phyloP scores from a whole-genome alignment of 208 protist species.

The Leptomonas seymouri region DNA sequence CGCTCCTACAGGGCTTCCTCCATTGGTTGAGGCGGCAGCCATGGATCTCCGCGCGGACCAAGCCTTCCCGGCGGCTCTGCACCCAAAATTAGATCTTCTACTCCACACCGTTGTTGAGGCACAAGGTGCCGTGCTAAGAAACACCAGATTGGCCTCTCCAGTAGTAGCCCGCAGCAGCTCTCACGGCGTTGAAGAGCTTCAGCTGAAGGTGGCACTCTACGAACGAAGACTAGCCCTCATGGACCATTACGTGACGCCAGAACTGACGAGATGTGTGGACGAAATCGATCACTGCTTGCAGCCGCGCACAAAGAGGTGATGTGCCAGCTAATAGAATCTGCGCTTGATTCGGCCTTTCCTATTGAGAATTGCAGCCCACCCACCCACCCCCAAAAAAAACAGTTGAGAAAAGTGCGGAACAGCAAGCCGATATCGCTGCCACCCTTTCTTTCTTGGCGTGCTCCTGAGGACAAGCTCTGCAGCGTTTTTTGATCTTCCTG shows the following conservation, averaged over 20 bases:
- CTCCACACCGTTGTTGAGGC: neutral
- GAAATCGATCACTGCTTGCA: slow-evolving; percentile 29
- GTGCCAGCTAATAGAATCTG: no score
- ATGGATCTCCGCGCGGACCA: neutral
- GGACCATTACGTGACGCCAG: slow-evolving; percentile 41
- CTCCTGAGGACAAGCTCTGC: no score
- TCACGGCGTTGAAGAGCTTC: slow-evolving; percentile 29
- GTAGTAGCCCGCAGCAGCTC: slow-evolving; percentile 22
- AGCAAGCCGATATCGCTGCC: neutral
- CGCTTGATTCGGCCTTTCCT: no score
- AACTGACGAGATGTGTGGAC: slow-evolving; percentile 30
- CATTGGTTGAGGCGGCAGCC: neutral
- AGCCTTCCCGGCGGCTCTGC: neutral
- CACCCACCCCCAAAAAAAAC: no score
- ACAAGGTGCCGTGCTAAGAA: no score
- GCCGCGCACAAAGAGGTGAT: neutral
- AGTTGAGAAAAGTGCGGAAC: no score
- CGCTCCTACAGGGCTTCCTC: neutral
- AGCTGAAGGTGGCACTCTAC: slow-evolving; percentile 32
- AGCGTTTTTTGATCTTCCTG: neutral
- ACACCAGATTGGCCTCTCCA: neutral
- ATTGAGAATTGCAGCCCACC: no score
- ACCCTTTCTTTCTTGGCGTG: slow-evolving; percentile 21
- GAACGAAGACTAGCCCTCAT: slow-evolving; percentile 43
- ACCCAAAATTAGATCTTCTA: neutral